Base-by-base conservation (phyloP, 371 early-diverging fungal species). In the Massospora cicadina region DNA sequence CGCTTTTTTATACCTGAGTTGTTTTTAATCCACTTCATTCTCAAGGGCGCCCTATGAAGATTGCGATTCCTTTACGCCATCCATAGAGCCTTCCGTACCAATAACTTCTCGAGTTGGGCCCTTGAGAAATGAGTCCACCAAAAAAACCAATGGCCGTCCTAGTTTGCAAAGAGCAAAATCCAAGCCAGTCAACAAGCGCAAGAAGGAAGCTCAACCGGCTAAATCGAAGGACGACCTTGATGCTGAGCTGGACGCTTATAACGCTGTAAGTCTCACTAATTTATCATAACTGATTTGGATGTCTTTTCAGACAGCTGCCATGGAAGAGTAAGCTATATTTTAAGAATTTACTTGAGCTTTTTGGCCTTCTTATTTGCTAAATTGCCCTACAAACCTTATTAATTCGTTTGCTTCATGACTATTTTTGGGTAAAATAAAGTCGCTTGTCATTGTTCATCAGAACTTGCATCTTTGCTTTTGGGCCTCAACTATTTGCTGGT, bases 231-330 rank as follows among this genome's bases (percentile, higher is more conserved):
- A 81, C 29, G 75, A 83, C 57, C 74, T 88, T 32, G 87, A 86
- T 66, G 85, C 84, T 5, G 88, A 88, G 63, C 81, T 88, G 75
- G 84, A 81, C 68, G 75, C 76, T 58, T 88, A 86, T 74, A 85
- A 86, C 43, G 12, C 62, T 62, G 26, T 33, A 57, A 57, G 28
- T 23, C 23, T 25, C 17, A 81, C 70, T n/a, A 57, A 57, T 57
- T 57, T 26, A 25, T 23, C 26, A 5, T 17, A 5, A 17, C 43
- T 43, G 17, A 43, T 17, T 43, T 43, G 17, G 17, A 43, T 10
- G 43, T 5, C 43, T 17, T 43, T 43, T 43, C 43, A 10, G 17
- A 5, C 43, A 43, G 43, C 17, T 43, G 5, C 43, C 17, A 43
- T 43, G 43, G 43, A 43, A 17, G 43, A 43, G 5, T 43, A 17